Conservation (phyloP, 1,139 yeast genomes). For the Waltiozyma sp. region DNA sequence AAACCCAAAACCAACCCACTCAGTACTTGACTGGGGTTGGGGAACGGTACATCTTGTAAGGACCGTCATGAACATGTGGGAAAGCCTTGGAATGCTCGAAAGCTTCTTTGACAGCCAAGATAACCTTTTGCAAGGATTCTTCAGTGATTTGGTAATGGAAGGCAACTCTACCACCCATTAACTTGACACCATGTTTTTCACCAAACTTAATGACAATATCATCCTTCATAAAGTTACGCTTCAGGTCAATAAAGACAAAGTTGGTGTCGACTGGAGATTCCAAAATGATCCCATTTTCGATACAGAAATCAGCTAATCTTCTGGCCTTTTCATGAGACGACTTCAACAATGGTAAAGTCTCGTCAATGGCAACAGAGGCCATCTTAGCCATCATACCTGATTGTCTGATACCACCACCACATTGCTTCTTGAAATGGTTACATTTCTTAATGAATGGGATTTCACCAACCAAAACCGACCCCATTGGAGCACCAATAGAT, state of each 20-base stretch:
- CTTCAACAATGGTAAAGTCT: constrained; percentile 48
- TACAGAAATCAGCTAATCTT: constrained; percentile 52
- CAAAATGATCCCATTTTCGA: constrained; percentile 40
- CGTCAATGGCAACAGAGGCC: constrained; percentile 71
- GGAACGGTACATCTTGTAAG: constrained; percentile 30
- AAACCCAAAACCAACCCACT: constrained; percentile 1
- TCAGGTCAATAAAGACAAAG: constrained; percentile 70
- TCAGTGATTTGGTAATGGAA: constrained; percentile 73
- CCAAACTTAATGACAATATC: constrained; percentile 45
- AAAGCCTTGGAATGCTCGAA: constrained; percentile 34
- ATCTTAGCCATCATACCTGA: constrained; percentile 74
- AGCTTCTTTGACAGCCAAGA: constrained; percentile 49
- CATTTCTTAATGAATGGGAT: constrained; percentile 54
- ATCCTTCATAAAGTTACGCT: constrained; percentile 48
- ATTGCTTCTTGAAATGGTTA: constrained; percentile 82
- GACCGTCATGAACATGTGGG: constrained; percentile 30
- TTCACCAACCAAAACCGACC: constrained; percentile 75
- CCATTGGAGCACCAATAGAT: constrained; percentile 91
- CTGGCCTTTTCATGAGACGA: constrained; percentile 60
- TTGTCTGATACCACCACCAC: constrained; percentile 93
- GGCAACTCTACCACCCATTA: constrained; percentile 70
- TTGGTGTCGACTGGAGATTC: constrained; percentile 78
- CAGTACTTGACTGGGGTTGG: constrained; percentile 21
- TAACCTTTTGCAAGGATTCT: constrained; percentile 56
- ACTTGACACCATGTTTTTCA: constrained; percentile 47